Evolutionary conservation across 306 rosid genomes (phyloP), one percentile per base, ranked within the genome.

Genomic region (Prunus fruticosa): DNA sequence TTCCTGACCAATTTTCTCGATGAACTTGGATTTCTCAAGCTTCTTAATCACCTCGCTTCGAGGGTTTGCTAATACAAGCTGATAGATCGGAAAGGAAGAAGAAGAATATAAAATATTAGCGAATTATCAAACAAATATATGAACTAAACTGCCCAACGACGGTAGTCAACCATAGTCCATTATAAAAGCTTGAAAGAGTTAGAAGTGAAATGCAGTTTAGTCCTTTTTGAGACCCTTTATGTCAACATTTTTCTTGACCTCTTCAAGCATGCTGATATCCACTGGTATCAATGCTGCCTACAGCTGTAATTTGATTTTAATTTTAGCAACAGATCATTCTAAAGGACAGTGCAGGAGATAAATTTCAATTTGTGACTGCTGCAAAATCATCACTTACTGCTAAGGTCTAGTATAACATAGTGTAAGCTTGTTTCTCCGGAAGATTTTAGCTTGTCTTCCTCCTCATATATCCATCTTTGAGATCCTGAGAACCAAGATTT

Each of bases 41-140:
- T 86, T 86, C 71, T 86, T 86, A 11, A 86, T 77, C 81, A 86
- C 87, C 61, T 86, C 89, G 8, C 89, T 80, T 74, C 81, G 62
- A 6, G 89, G 89, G 73, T 86, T 86, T 71, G 82, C 82, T 46
- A 86, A 64, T 28, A 75, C 83, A 51, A 86, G 85, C 89, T 86
- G n/a, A 66, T 68, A 57, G 18, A 74, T 57, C 56, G 60, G 60
- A 50, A n/a, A 57, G 8, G 66, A 60, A 6, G 8, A 5, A 41
- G 8, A 20, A 63, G 13, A 27, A 32, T 5, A 18, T 1, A 72
- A 72, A 63, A 34, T 27, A 22, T 47, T 3, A n/a, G 52, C 3
- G 13, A 8, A 8, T 30, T 8, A 22, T 8, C 19, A n/a, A 25
- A 8, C 45, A 16, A 19, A 6, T 34, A 2, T 38, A 27, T 67